Base-by-base conservation (phyloP, 2,329 filamentous ascomycete species). In the Lasiodiplodia sp. region DNA sequence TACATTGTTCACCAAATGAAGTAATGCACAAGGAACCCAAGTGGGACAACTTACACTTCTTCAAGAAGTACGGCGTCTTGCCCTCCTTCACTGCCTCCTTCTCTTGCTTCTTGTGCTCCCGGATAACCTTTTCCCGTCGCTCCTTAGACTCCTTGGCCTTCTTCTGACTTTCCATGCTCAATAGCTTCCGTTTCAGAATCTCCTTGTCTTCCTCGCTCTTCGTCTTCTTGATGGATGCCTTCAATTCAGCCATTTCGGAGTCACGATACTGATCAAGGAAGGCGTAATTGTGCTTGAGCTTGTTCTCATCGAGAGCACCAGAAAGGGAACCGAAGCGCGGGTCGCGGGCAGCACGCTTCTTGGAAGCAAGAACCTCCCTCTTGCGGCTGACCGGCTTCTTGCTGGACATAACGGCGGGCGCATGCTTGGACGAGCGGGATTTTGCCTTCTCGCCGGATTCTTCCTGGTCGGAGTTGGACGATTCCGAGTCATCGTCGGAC, bases 191-290 rank as follows among this genome's bases (percentile, higher is more conserved):
- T 84, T 94, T 91, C 71, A 98, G 82, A 68, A 84, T 84, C 71
- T 92, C 91, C 78, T 89, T 92, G 72, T 87, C 86, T 10, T 82
- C 82, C 1, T 87, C 81, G 71, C 91, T 88, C 81, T 92, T 93
- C 18, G 85, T 86, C 77, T 86, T 87, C 77, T 88, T 89, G 75
- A 96, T 86, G 52, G 89, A 86, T 10, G 82, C 84, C 72, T 89
- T 89, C 64, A 99, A 83, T 72, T 92, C 87, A 68, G 87, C 86
- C 79, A 98, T 91, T 80, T 99, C 96, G n/a, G 87, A 86, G 25
- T 90, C 89, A 69, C 92, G 89, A 82, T 98, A 98, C 70, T 93
- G 91, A 73, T 94, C 89, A 64, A 99, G 83, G 82, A 99, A 99
- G 2, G 89, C 86, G 81, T 99, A 99, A 40, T 93, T 92, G 72